Percentiles rank a stretch among this genome's conserved stretches.
phyloP scores from a whole-genome alignment of 1,139 yeast genomes.

The Candida sanyaensis region DNA sequence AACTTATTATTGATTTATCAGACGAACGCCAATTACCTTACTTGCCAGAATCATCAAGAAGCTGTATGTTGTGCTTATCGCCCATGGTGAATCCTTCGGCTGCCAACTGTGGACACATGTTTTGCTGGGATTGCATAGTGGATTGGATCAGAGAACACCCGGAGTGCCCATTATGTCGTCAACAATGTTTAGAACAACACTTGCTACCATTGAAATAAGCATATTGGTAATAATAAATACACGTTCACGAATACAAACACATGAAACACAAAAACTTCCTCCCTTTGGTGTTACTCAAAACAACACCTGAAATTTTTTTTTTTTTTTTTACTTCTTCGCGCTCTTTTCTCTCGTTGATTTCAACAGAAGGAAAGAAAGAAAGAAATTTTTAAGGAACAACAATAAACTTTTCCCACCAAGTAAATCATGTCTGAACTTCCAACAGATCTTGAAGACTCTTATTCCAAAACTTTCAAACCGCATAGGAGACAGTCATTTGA shows the following conservation, averaged over 20 bases:
- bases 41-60: constrained; percentile 68
- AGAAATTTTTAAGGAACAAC: neutral
- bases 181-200: constrained; percentile 70
- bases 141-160: constrained; percentile 90
- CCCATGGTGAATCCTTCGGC: constrained; percentile 81
- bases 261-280: neutral
- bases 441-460: constrained; percentile 15
- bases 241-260: neutral
- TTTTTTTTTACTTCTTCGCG: neutral
- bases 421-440: constrained; percentile 15
- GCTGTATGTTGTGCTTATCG: constrained; percentile 82
- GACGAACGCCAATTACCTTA: constrained; percentile 63
- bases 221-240: neutral
- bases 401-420: neutral
- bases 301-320: too few relatives aligned
- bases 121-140: constrained; percentile 88
- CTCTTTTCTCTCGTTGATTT: neutral
- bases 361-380: neutral
- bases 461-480: constrained; percentile 36
- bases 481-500: constrained; percentile 14
- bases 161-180: constrained; percentile 93
- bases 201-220: constrained; percentile 61
- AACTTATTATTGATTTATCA: constrained; percentile 48
- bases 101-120: constrained; percentile 89
- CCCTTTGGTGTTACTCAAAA: too few relatives aligned